phyloP scores from a whole-genome alignment of 139 green algal genomes.

The Micractinium conductrix region DNA sequence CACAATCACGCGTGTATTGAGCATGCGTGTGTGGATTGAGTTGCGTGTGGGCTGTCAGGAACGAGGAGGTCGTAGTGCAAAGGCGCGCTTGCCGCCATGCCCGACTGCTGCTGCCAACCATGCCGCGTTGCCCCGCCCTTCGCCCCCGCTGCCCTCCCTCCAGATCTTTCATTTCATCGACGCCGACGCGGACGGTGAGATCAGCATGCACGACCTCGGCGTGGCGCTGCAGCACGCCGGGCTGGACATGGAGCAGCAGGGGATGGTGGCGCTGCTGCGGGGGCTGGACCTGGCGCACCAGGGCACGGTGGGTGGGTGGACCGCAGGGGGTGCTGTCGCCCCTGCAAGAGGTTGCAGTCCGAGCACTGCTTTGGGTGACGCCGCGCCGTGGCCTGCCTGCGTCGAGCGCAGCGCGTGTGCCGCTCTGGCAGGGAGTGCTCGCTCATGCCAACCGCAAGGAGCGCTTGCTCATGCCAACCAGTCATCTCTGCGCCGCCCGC shows the following conservation, averaged over 20 bases:
- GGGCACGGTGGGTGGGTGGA: neutral
- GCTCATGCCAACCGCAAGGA: neutral
- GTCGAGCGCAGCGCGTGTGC: no score
- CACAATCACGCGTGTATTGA: no score
- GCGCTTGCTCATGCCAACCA: neutral
- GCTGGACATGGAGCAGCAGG: slow-evolving; percentile 26
- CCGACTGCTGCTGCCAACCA: no score
- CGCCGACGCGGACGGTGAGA: slow-evolving; percentile 61
- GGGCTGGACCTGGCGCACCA: slow-evolving; percentile 36
- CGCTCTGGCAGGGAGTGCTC: no score
- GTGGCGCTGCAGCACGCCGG: slow-evolving; percentile 54
- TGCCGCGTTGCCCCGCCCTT: no score
- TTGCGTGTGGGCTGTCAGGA: no score
- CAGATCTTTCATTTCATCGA: slow-evolving; percentile 70
- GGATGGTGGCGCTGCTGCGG: slow-evolving; percentile 22
- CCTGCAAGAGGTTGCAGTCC: neutral
- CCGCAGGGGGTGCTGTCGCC: neutral
- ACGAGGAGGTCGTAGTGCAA: no score
- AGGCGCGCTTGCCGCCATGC: no score
- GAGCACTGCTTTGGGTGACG: neutral
- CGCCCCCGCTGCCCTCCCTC: neutral
- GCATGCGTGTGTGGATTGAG: no score
- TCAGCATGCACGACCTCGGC: slow-evolving; percentile 64
- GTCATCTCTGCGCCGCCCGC: neutral
- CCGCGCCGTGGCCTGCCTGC: no score